phyloP scores from a whole-genome alignment of 192 early-diverging fungal genomes.

The Backusella liffmaniae region DNA sequence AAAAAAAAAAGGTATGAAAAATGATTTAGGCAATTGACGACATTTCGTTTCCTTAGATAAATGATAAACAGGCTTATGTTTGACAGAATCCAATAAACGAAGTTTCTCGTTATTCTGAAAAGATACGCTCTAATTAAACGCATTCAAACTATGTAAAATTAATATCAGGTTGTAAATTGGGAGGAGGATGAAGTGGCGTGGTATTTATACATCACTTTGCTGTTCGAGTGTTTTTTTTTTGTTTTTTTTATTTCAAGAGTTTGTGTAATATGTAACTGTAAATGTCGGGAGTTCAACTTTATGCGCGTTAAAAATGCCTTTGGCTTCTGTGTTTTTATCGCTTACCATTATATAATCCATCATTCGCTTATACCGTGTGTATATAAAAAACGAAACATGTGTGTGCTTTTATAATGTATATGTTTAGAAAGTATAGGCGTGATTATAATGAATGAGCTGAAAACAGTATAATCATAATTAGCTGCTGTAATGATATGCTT shows the following conservation, averaged over 20 bases:
- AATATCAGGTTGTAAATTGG: background rate
- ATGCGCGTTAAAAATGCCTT: constrained; percentile 3
- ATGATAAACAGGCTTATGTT: background rate
- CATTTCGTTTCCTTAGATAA: background rate
- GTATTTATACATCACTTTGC: background rate
- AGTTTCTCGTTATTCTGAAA: background rate
- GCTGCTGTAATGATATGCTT: background rate
- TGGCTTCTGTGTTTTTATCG: background rate
- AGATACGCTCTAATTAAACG: background rate
- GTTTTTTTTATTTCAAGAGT: background rate
- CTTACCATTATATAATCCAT: background rate
- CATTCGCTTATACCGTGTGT: background rate
- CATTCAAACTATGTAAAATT: background rate
- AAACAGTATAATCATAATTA: background rate
- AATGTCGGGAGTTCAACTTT: background rate
- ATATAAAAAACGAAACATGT: background rate
- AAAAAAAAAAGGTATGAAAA: background rate
- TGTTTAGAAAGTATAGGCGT: background rate
- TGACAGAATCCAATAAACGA: background rate
- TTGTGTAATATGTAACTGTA: background rate
- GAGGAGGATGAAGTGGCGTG: background rate
- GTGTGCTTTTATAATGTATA: background rate
- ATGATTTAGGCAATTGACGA: background rate
- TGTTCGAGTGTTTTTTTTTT: background rate
- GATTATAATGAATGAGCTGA: background rate